phyloP scores from a whole-genome alignment of 768 basidiomycete genomes.

The Auriscalpium microsporum region DNA sequence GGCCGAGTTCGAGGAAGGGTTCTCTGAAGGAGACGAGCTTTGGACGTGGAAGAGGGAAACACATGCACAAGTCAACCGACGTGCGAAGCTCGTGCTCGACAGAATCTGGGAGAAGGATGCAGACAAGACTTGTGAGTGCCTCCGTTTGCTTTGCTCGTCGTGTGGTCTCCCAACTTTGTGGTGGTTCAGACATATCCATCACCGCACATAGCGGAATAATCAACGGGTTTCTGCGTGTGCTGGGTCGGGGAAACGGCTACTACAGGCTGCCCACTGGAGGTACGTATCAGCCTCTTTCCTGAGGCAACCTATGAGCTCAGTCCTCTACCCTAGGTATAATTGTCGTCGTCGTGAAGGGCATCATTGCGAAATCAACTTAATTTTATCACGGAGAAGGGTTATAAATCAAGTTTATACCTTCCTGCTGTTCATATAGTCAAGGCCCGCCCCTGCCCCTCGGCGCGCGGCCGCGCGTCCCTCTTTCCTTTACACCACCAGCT shows the following conservation, averaged over 20 bases:
- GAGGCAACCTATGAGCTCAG: neutral
- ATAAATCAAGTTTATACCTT: no score
- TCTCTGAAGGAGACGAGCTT: slow-evolving; percentile 10
- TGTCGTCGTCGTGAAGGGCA: slow-evolving; percentile 10
- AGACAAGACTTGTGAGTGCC: slow-evolving; percentile 9
- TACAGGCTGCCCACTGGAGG: slow-evolving; percentile 11
- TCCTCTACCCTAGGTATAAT: slow-evolving; percentile 1
- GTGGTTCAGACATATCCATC: slow-evolving; percentile 8
- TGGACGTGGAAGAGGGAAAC: slow-evolving; percentile 7
- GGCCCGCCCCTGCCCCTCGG: no score
- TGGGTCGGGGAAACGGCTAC: slow-evolving; percentile 2
- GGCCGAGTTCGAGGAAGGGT: slow-evolving; percentile 12
- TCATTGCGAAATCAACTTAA: neutral
- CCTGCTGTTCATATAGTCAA: no score
- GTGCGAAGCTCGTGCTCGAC: slow-evolving; percentile 12
- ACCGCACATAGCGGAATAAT: slow-evolving; percentile 13
- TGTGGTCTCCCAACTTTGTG: no score
- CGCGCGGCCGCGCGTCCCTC: no score
- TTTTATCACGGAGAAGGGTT: no score
- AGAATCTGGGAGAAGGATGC: slow-evolving; percentile 5
- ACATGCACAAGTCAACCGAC: neutral
- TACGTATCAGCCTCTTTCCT: neutral
- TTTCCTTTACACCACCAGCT: no score
- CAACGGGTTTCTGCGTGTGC: slow-evolving; percentile 3
- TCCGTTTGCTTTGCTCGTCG: neutral